Evolutionary conservation across 495 filamentous ascomycete genomes (phyloP).

Genomic region (Hapsidospora chrysogenum): DNA sequence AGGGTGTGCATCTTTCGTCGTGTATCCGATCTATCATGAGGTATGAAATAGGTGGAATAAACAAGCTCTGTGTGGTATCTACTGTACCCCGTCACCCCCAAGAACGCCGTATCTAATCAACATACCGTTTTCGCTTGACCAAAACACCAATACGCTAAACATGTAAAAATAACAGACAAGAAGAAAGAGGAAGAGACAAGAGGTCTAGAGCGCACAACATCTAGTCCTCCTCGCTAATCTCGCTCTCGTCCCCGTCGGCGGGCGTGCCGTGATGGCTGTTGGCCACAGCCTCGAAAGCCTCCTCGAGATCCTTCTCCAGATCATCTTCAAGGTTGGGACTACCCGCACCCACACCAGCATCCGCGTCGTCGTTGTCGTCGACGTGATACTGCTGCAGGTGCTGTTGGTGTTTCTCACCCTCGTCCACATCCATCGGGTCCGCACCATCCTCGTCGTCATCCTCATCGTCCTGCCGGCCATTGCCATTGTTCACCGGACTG

Average conservation of each 20-base stretch:
- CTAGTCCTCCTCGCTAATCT: slow-evolving; percentile 23
- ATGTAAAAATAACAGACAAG: too few relatives aligned
- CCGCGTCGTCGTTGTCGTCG: slow-evolving; percentile 17
- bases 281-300: slow-evolving; percentile 11
- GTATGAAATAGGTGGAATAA: too few relatives aligned
- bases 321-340: slow-evolving; percentile 15
- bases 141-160: too few relatives aligned
- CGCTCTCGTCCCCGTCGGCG: slow-evolving; percentile 14
- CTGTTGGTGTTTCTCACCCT: slow-evolving; percentile 14
- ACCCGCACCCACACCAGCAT: slow-evolving; percentile 13
- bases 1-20: too few relatives aligned
- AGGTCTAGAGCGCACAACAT: too few relatives aligned
- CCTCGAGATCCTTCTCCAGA: slow-evolving; percentile 16
- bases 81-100: too few relatives aligned
- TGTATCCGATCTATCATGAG: too few relatives aligned
- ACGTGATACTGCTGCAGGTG: slow-evolving; percentile 11
- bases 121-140: too few relatives aligned
- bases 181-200: too few relatives aligned
- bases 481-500: slow-evolving; percentile 2
- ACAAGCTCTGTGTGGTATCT: too few relatives aligned
- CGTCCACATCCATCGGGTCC: slow-evolving; percentile 3
- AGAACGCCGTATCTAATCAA: too few relatives aligned
- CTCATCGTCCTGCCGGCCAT: not conserved
- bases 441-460: too few relatives aligned
- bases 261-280: slow-evolving; percentile 5